Conservation (phyloP, 1,284 basidiomycete species). For the Ustilago lituana region DNA sequence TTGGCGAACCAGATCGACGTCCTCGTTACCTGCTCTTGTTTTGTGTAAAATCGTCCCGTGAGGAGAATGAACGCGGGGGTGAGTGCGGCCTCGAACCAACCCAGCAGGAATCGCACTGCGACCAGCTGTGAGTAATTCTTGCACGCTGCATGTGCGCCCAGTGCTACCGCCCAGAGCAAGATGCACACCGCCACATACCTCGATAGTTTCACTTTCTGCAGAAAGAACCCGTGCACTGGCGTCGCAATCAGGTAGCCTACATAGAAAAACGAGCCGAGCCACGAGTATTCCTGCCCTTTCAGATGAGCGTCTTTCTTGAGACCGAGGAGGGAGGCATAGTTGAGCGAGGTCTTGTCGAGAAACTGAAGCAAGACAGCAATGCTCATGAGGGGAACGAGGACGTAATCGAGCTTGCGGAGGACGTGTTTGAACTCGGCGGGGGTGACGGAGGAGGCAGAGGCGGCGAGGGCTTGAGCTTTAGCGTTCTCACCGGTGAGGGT, state of each 20-base stretch:
- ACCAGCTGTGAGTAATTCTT: constrained; percentile 56
- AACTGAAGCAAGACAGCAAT: constrained; percentile 55
- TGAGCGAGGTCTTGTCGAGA: constrained; percentile 61
- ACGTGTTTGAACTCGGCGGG: constrained; percentile 42
- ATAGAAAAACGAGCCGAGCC: constrained; percentile 64
- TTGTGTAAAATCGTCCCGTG: constrained; percentile 57
- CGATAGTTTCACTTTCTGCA: constrained; percentile 58
- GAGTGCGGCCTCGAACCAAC: constrained; percentile 59
- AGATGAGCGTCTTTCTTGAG: constrained; percentile 57
- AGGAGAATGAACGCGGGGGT: constrained; percentile 56
- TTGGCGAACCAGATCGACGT: constrained; percentile 55
- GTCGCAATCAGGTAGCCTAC: constrained; percentile 56
- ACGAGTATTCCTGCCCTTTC: constrained; percentile 55
- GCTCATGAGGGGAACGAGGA: constrained; percentile 62
- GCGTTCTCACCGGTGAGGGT: constrained; percentile 36
- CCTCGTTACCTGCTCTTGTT: constrained; percentile 50
- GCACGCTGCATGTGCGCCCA: constrained; percentile 56
- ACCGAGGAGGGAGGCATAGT: constrained; percentile 60
- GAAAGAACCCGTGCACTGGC: constrained; percentile 33
- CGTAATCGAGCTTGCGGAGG: constrained; percentile 60
- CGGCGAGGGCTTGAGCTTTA: constrained; percentile 25
- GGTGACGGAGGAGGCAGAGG: constrained; percentile 17
- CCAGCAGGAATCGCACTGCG: constrained; percentile 60
- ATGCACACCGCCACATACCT: constrained; percentile 49
- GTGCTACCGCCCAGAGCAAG: constrained; percentile 69